Evolutionary conservation across 176 grass and related monocot genomes (phyloP), one percentile per base, ranked within the genome.

Genomic region (Zea luxurians): DNA sequence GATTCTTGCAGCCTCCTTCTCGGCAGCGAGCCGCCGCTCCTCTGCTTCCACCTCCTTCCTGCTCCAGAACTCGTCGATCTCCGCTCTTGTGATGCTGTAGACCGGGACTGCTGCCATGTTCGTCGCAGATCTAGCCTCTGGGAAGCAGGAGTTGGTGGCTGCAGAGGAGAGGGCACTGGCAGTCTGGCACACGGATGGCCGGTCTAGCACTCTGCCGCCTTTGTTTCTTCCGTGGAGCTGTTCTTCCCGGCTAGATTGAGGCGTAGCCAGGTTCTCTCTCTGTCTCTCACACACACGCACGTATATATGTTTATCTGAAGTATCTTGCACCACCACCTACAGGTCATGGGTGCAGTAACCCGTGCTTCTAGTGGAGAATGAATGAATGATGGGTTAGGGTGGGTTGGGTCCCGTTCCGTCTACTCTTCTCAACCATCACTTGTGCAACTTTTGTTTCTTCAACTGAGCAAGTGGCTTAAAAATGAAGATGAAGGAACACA

Each of bases 1-100:
- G 84, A 91, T 83, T 78, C 85, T 88, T 5, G 94, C 91, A 13
- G 87, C 89, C 16, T 86, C 84, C 83, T 97, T 93, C 82, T 97
- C 84, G 8, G 89, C 86, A 1, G 87, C 83, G 4, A 97, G 77
- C 40, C 86, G 87, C 21, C 81, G 89, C 41, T 93, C 91, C 42
- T 91, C 89, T 69, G 91, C 87, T 6, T 87, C 80, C 61, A 87
- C 73, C 78, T 84, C 83, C 82, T 88, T 97, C 64, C 75, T 91
- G 77, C 82, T 86, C 94, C 91, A 97, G 73, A 91, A 97, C 48
- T 58, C 57, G 2, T 88, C 64, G 68, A 97, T 97, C 76, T 97
- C 87, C 6, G 77, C 77, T 57, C 82, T 89, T 3, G 94, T 97
- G 72, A 97, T 73, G 61, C 94, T 97, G 73, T 15, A 72, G 10